Base-by-base conservation (phyloP, 1,284 basidiomycete genomes). In the Naganishia sp. region DNA sequence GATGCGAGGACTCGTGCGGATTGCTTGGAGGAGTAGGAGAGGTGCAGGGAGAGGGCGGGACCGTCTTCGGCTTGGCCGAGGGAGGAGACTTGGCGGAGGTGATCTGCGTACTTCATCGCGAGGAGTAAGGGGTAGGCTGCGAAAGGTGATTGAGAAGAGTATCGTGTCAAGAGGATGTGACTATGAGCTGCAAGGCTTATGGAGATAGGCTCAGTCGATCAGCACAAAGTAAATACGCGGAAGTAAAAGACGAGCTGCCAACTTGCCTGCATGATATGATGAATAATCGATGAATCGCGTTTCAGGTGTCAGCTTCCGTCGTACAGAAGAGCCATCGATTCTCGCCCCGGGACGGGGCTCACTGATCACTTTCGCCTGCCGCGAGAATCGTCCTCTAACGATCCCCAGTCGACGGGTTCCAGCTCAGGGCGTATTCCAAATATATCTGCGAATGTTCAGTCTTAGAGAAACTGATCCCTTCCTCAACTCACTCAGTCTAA, bases 21-120 rank as follows among this genome's bases (percentile, higher is more conserved):
- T 28, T 61, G 58, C 41, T 61, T 61, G 15, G 47, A 49, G 5
- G 58, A 13, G 47, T 51, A 39, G 47, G 58, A 61, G 47, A 61
- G 58, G 39, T 50, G 58, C 17, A 61, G 58, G n/a, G 58, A 49
- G 15, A 61, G 47, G 10, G 58, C 58, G 46, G 58, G 58, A 15
- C 58, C 58, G 35, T 61, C 58, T 31, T 61, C 47, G 39, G 58
- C 41, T 25, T 61, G 18, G 21, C 47, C 58, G 47, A 61, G 58
- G 13, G 58, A 50, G 1, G 41, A 18, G 23, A 61, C 47, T 42
- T 61, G 58, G 47, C 58, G 58, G 13, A 61, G 47, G 46, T 51
- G 49, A 35, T 61, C 58, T 39, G 58, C 35, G 58, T 61, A 61
- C 43, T 61, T 61, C 58, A 61, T 61, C 6, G 47, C 13, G 47